These are phyloP conservation scores for Pseudogymnoascus sp. DNA, from an alignment of 2,329 filamentous ascomycete genomes.

Conservation along the genomic window DNA sequence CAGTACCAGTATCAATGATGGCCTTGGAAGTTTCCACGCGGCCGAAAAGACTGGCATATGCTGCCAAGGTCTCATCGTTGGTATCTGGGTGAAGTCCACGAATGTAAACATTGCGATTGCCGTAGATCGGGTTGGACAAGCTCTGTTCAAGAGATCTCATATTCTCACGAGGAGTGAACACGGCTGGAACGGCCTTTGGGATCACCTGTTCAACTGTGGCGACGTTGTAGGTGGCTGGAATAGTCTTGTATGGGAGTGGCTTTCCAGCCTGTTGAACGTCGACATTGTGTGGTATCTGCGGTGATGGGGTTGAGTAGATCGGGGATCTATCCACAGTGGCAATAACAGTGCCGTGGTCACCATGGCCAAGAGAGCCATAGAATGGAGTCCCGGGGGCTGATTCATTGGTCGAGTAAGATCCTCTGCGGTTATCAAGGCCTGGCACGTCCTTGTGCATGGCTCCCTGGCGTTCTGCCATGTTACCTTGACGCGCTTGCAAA, in stretches of 20 bases:
- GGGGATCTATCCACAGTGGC: conserved; percentile 53
- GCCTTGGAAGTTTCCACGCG: conserved; percentile 95
- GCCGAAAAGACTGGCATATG: conserved; percentile 81
- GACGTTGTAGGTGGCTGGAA: conserved; percentile 26
- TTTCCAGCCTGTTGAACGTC: conserved; percentile 28
- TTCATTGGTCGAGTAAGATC: conserved; percentile 62
- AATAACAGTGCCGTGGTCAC: conserved; percentile 53
- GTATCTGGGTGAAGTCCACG: conserved; percentile 92
- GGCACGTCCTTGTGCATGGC: conserved; percentile 42
- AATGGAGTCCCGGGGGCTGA: conserved; percentile 60
- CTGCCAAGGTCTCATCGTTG: conserved; percentile 78
- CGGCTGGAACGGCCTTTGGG: conserved; percentile 81
- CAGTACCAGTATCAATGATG: conserved; percentile 90
- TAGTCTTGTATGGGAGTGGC: conserved; percentile 26
- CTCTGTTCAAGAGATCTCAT: conserved; percentile 90
- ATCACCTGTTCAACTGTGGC: conserved; percentile 45
- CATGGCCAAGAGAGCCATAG: conserved; percentile 50
- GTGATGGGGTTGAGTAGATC: conserved; percentile 60
- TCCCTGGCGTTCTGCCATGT: conserved; percentile 26
- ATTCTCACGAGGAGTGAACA: conserved; percentile 76
- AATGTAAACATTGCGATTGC: conserved; percentile 97
- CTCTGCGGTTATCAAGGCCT: conserved; percentile 57
- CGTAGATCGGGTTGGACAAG: conserved; percentile 81
- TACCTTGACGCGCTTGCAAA: conserved; percentile 23
- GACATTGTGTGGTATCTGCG: conserved; percentile 41